These are phyloP conservation scores for Hymenoscyphus infarciens DNA, from an alignment of 2,329 filamentous ascomycete species.

Conservation along the genomic window DNA sequence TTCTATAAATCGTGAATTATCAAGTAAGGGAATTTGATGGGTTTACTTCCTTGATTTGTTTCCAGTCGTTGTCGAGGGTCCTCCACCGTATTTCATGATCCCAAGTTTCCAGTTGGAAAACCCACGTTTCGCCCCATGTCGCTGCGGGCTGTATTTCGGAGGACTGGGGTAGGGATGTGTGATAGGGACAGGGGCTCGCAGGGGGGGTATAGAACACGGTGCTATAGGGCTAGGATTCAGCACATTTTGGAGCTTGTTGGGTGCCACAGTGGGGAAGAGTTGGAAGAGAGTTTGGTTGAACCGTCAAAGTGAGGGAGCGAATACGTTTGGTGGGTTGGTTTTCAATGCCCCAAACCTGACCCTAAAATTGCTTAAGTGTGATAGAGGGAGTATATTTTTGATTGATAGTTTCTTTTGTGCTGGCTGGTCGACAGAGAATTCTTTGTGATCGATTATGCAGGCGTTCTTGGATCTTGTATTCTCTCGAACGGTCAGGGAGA, in stretches of 20 bases:
- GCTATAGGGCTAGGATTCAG: slow-evolving; percentile 1
- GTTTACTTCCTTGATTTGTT: background rate
- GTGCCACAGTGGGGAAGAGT: background rate
- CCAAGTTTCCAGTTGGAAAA: slow-evolving; percentile 4
- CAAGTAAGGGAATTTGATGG: background rate
- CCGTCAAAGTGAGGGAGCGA: background rate
- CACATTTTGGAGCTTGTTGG: background rate
- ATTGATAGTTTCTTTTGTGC: background rate
- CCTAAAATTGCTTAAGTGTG: background rate
- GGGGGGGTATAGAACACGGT: background rate
- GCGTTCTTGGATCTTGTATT: too few species aligned
- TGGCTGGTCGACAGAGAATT: background rate
- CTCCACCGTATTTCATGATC: background rate
- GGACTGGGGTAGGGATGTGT: background rate
- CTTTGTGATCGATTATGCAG: background rate
- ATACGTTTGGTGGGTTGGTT: background rate
- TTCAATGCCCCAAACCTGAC: background rate
- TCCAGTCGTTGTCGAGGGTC: background rate
- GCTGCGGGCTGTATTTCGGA: background rate
- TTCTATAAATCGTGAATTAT: background rate
- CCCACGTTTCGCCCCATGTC: slow-evolving; percentile 10
- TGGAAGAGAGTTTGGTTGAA: background rate
- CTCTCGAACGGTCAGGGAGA: too few species aligned
- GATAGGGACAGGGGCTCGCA: background rate
- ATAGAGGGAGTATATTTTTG: background rate